phyloP scores from a whole-genome alignment of 148 eudicot species.

The Rheum nobile region DNA sequence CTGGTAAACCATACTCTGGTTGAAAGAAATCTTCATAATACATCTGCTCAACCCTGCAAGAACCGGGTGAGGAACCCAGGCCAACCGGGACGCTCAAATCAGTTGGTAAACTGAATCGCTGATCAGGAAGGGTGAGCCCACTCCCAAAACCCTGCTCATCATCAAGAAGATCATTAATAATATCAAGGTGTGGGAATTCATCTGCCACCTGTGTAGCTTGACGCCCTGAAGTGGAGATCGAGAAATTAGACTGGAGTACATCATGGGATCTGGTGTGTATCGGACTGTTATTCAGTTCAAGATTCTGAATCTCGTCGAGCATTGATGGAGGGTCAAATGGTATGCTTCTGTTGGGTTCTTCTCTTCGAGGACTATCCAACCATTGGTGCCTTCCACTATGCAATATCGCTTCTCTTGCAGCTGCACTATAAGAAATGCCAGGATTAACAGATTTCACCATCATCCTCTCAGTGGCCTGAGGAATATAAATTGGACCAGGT shows the following conservation, averaged over 20 bases:
- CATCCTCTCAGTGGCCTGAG: slow-evolving; percentile 32
- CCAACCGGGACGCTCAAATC: slow-evolving; percentile 40
- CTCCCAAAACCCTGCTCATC: slow-evolving; percentile 53
- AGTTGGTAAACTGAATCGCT: slow-evolving; percentile 40
- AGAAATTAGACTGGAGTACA: slow-evolving; percentile 22
- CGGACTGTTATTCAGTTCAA: slow-evolving; percentile 27
- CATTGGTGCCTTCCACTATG: slow-evolving; percentile 31
- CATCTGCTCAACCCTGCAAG: slow-evolving; percentile 52
- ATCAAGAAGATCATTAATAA: slow-evolving; percentile 83
- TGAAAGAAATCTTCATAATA: slow-evolving; percentile 50
- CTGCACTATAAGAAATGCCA: slow-evolving; percentile 34
- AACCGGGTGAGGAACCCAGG: slow-evolving; percentile 33
- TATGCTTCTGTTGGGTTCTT: slow-evolving; percentile 27
- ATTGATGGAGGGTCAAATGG: slow-evolving; percentile 28
- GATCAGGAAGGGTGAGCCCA: slow-evolving; percentile 35
- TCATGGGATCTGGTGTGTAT: slow-evolving; percentile 26
- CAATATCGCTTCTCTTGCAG: slow-evolving; percentile 24
- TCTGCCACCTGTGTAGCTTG: slow-evolving; percentile 43
- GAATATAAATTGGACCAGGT: slow-evolving; percentile 24
- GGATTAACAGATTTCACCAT: slow-evolving; percentile 27
- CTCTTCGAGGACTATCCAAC: slow-evolving; percentile 41
- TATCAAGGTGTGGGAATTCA: slow-evolving; percentile 95
- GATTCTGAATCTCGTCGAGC: slow-evolving; percentile 25
- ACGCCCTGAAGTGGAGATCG: slow-evolving; percentile 48
- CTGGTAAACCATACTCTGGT: slow-evolving; percentile 28